Evolutionary conservation across 495 filamentous ascomycete species (phyloP).

Genomic region (Amphirosellinia nigrospora): DNA sequence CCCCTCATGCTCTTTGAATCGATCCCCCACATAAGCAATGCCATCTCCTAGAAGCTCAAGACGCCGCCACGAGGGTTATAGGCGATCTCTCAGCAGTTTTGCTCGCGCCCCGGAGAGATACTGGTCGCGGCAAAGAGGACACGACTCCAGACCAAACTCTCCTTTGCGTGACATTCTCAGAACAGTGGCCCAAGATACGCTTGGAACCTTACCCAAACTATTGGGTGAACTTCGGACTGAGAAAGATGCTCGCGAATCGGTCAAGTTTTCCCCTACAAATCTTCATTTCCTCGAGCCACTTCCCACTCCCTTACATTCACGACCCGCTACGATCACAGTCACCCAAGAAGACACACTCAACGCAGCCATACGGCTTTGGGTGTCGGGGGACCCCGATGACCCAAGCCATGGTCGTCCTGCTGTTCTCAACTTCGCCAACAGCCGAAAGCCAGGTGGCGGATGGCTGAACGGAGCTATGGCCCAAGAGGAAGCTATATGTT

Average conservation of each 20-base stretch:
- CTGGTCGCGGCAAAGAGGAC: not conserved
- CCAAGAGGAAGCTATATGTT: constrained; percentile 71
- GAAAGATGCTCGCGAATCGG: not conserved
- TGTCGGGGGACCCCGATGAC: not conserved
- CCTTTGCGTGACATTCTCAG: not conserved
- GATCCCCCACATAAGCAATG: constrained; percentile 4
- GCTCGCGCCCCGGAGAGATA: not conserved
- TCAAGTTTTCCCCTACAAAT: constrained; percentile 6
- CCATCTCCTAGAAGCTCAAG: not conserved
- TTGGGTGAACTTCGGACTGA: not conserved
- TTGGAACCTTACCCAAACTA: not conserved
- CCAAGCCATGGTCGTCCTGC: constrained; percentile 44
- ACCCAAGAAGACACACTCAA: constrained; percentile 24
- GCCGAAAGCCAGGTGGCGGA: constrained; percentile 57
- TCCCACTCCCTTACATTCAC: not conserved
- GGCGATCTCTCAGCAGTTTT: not conserved
- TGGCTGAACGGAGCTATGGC: constrained; percentile 60
- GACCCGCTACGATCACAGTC: constrained; percentile 3
- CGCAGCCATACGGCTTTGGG: constrained; percentile 18
- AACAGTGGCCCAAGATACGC: constrained; percentile 1
- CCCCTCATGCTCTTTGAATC: not conserved
- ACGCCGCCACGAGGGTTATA: not conserved
- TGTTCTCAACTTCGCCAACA: constrained; percentile 68
- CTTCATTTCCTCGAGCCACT: not conserved
- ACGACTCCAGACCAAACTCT: not conserved